A percentile compares a stretch with the other conserved stretches of the same genome.
Evolutionary conservation across 2,329 filamentous ascomycete species (phyloP).

Genomic region (Penicillium sp.): DNA sequence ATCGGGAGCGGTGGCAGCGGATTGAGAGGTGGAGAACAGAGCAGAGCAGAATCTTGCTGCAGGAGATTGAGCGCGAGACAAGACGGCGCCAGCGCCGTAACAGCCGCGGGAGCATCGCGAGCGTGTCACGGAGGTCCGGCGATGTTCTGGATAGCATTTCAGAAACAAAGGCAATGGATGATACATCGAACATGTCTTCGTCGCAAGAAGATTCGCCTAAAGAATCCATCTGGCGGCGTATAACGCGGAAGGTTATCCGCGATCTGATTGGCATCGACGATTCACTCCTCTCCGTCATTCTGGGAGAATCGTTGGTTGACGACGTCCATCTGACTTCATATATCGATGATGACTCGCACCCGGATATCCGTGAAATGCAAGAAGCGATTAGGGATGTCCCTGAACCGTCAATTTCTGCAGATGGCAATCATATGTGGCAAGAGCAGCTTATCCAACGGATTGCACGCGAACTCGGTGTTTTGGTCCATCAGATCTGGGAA

Average conservation of each 20-base stretch:
- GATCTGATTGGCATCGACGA: constrained; percentile 92
- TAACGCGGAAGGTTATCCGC: constrained; percentile 80
- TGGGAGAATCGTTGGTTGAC: constrained; percentile 70
- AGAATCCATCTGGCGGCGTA: constrained; percentile 71
- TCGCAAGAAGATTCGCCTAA: constrained; percentile 43
- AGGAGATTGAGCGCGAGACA: constrained; percentile 87
- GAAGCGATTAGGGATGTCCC: constrained; percentile 29
- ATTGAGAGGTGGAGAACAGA: constrained; percentile 92
- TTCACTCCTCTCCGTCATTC: constrained; percentile 73
- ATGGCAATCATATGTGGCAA: constrained; percentile 42
- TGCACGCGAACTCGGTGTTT: constrained; percentile 76
- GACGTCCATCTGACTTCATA: constrained; percentile 27
- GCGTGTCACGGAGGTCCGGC: constrained; percentile 18
- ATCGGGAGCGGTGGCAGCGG: constrained; percentile 71
- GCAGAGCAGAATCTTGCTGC: constrained; percentile 77
- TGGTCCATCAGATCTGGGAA: constrained; percentile 78
- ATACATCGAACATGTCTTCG: constrained; percentile 35
- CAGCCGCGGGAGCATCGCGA: constrained; percentile 23
- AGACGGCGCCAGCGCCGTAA: constrained; percentile 60
- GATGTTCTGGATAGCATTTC: constrained; percentile 22
- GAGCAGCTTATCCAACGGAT: constrained; percentile 76
- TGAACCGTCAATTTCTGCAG: constrained; percentile 15
- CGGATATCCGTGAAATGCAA: constrained; percentile 31
- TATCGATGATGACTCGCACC: constrained; percentile 18
- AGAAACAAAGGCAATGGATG: constrained; percentile 33